Evolutionary conservation across 1,139 yeast genomes (phyloP).

Genomic region (Magnusiomyces ingens): DNA sequence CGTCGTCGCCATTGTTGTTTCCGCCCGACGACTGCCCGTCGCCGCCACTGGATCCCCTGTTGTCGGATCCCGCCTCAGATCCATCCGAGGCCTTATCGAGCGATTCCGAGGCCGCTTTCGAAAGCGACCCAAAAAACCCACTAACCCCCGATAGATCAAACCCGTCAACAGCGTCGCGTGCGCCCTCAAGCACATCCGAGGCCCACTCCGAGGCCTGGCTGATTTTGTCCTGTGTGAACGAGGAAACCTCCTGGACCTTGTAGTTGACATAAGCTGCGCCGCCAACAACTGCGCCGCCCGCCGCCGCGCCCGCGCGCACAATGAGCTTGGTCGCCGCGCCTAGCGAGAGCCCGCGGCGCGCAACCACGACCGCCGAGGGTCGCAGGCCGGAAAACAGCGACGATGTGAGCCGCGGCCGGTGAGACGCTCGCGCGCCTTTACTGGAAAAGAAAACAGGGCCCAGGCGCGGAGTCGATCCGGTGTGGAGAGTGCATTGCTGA

Average conservation of each 20-base stretch:
- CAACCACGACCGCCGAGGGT: too few species aligned
- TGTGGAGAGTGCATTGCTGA: too few species aligned
- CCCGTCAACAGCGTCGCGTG: conserved; percentile 23
- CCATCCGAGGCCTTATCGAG: conserved; percentile 13
- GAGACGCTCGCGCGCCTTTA: too few species aligned
- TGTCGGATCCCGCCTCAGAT: conserved; percentile 13
- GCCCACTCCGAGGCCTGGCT: conserved; percentile 50
- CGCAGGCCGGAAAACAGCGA: conserved; percentile 7
- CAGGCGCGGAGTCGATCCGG: too few species aligned
- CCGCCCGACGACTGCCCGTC: conserved; percentile 5
- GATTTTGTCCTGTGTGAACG: conserved; percentile 60
- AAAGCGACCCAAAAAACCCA: conserved; percentile 17
- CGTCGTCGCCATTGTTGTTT: conserved; percentile 21
- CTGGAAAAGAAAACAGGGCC: too few species aligned
- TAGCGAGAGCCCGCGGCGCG: conserved; percentile 23
- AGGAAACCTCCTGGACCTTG: conserved; percentile 81
- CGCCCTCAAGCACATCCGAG: conserved; percentile 35
- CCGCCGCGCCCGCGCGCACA: conserved; percentile 54
- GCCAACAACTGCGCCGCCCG: conserved; percentile 90
- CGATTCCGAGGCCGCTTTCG: conserved; percentile 9
- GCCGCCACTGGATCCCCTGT: conserved; percentile 11
- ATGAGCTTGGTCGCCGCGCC: conserved; percentile 48
- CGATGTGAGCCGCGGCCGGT: not conserved
- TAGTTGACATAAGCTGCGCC: conserved; percentile 90
- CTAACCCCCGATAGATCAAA: conserved; percentile 25